These are phyloP conservation scores for Zygosaccharomyces pseudorouxii DNA, from an alignment of 805 yeast species.

Conservation along the genomic window DNA sequence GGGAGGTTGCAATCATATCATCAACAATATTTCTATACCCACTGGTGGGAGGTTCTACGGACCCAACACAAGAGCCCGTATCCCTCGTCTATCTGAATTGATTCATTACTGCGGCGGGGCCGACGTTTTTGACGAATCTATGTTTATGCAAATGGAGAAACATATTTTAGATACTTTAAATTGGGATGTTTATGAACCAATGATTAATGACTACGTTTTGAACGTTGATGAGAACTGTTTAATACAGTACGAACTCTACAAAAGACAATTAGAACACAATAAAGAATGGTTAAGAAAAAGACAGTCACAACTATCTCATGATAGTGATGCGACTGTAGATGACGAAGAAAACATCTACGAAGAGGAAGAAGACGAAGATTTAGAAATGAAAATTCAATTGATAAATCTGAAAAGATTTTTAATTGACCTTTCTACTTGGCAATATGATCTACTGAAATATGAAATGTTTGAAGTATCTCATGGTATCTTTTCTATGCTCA, in stretches of 20 bases:
- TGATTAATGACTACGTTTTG: constrained; percentile 45
- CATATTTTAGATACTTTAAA: constrained; percentile 67
- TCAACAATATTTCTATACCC: constrained; percentile 45
- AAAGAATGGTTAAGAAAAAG: constrained; percentile 23
- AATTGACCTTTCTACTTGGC: constrained; percentile 46
- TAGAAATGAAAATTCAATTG: constrained; percentile 35
- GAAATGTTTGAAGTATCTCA: constrained; percentile 33
- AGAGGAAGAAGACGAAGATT: constrained; percentile 30
- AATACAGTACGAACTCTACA: constrained; percentile 36
- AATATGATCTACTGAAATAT: constrained; percentile 37
- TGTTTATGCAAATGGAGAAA: constrained; percentile 72
- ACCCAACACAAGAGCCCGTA: constrained; percentile 68
- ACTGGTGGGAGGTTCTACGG: constrained; percentile 60
- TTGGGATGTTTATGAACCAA: constrained; percentile 69
- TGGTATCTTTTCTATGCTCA: constrained; percentile 30
- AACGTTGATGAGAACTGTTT: constrained; percentile 42
- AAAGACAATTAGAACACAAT: constrained; percentile 31
- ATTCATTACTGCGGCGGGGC: constrained; percentile 64
- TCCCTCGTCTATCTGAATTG: constrained; percentile 69
- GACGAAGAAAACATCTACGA: constrained; percentile 17
- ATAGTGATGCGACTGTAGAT: constrained; percentile 29
- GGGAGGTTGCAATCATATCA: constrained; percentile 68
- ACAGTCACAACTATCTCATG: constrained; percentile 23
- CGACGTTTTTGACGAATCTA: constrained; percentile 53
- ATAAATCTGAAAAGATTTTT: constrained; percentile 48